phyloP scores from a whole-genome alignment of 2,329 filamentous ascomycete species.

The Pestalotiopsis sp. region DNA sequence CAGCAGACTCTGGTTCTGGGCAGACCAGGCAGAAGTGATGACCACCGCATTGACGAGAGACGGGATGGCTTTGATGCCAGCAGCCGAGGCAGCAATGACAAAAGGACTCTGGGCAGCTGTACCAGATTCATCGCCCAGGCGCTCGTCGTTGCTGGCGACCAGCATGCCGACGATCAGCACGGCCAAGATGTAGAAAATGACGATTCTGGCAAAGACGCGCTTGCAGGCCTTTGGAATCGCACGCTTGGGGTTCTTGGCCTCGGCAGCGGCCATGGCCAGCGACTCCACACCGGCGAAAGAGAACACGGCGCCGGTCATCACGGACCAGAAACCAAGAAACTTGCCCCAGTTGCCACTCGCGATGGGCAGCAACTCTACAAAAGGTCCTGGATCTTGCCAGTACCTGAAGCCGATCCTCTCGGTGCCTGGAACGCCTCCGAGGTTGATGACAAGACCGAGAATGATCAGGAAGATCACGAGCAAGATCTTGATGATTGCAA shows the following conservation, averaged over 20 bases:
- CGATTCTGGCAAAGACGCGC: conserved; percentile 57
- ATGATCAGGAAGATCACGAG: conserved; percentile 65
- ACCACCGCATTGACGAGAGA: conserved; percentile 63
- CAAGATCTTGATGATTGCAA: conserved; percentile 58
- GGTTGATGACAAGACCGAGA: conserved; percentile 63
- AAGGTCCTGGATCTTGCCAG: conserved; percentile 70
- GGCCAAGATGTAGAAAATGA: conserved; percentile 57
- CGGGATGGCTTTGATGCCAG: conserved; percentile 52
- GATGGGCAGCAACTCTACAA: conserved; percentile 61
- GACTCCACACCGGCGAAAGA: conserved; percentile 53
- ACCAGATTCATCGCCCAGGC: conserved; percentile 43
- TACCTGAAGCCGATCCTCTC: conserved; percentile 67
- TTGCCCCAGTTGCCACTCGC: conserved; percentile 57
- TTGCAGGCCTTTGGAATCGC: conserved; percentile 53
- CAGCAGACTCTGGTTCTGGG: conserved; percentile 60
- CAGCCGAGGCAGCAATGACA: conserved; percentile 54
- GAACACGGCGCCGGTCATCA: conserved; percentile 48
- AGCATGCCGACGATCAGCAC: conserved; percentile 59
- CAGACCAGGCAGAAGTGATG: conserved; percentile 57
- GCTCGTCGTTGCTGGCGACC: conserved; percentile 50
- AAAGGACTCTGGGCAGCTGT: conserved; percentile 51
- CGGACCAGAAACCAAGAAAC: conserved; percentile 63
- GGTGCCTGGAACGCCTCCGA: conserved; percentile 62
- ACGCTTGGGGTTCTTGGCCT: conserved; percentile 54
- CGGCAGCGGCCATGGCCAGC: conserved; percentile 57